Evolutionary conservation across 352 stramenopile genomes (phyloP).

Genomic region (Thalassiosira pacifica): DNA sequence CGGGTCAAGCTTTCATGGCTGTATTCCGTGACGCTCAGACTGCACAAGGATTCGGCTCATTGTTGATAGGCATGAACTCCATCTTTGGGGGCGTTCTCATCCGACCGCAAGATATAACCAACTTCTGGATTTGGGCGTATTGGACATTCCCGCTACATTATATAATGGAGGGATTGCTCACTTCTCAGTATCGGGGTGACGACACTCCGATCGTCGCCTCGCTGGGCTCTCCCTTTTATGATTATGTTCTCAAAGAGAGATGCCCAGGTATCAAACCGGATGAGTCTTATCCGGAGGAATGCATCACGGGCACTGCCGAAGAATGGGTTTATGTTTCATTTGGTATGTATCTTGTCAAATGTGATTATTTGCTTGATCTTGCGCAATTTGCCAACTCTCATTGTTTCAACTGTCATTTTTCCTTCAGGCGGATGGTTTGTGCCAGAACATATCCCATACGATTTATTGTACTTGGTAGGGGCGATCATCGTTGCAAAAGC

Average conservation of each 20-base stretch:
- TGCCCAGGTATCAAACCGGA: slow-evolving; percentile 27
- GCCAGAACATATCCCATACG: slow-evolving; percentile 41
- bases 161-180: slow-evolving; percentile 81
- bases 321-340: slow-evolving; percentile 76
- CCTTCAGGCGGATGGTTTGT: too few species aligned
- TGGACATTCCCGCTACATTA: slow-evolving; percentile 86
- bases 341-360: slow-evolving; percentile 15
- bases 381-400: too few species aligned
- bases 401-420: too few species aligned
- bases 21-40: slow-evolving; percentile 70
- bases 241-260: slow-evolving; percentile 47
- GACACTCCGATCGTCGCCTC: slow-evolving; percentile 70
- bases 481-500: slow-evolving; percentile 67
- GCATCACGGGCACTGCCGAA: slow-evolving; percentile 70
- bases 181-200: slow-evolving; percentile 79
- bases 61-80: slow-evolving; percentile 66
- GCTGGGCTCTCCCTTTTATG: slow-evolving; percentile 65
- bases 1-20: slow-evolving; percentile 88
- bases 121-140: slow-evolving; percentile 80
- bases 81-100: slow-evolving; percentile 80
- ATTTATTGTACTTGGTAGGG: slow-evolving; percentile 71
- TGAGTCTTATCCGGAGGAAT: slow-evolving; percentile 2
- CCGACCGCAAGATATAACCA: slow-evolving; percentile 62
- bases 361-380: too few species aligned
- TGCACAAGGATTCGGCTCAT: slow-evolving; percentile 67